phyloP scores from a whole-genome alignment of 495 filamentous ascomycete species.

The Jackrogersella minutella region DNA sequence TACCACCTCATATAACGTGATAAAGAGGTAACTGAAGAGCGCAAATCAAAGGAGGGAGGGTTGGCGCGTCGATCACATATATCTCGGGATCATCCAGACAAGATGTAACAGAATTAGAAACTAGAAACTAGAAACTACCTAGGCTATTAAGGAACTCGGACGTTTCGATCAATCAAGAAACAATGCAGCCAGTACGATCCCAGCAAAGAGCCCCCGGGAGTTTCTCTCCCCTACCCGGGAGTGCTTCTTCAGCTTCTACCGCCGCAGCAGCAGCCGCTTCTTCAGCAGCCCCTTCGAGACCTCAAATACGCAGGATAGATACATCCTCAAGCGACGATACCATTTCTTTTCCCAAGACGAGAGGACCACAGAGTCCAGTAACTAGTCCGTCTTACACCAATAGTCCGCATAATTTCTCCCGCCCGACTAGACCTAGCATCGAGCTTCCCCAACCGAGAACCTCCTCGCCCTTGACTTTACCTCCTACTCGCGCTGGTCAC shows the following conservation, averaged over 20 bases:
- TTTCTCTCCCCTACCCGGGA: conserved; percentile 60
- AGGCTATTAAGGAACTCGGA: conserved; percentile 9
- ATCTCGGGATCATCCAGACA: conserved; percentile 22
- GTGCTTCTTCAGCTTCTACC: conserved; percentile 28
- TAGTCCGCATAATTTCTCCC: conserved; percentile 65
- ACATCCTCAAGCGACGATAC: conserved; percentile 56
- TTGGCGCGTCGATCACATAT: conserved; percentile 31
- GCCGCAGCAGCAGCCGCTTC: conserved; percentile 34
- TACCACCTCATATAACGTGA: not conserved
- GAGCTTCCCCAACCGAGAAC: conserved; percentile 51
- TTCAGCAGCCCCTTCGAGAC: conserved; percentile 46
- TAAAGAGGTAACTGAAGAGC: conserved; percentile 19
- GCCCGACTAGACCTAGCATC: conserved; percentile 52
- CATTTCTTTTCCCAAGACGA: conserved; percentile 42
- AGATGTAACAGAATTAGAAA: conserved; percentile 50
- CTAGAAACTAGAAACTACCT: not conserved
- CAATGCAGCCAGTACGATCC: conserved; percentile 60
- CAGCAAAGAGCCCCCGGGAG: conserved; percentile 60
- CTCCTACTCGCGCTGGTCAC: conserved; percentile 54
- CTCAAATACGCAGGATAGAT: conserved; percentile 51
- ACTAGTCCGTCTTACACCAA: conserved; percentile 44
- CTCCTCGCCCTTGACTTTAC: conserved; percentile 54
- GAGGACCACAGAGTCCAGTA: conserved; percentile 42
- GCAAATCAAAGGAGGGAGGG: conserved; percentile 17
- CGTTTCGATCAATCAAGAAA: conserved; percentile 41